Evolutionary conservation across 331 rosid genomes (phyloP), one percentile per base, ranked within the genome.

Genomic region (Quercus tomentella): DNA sequence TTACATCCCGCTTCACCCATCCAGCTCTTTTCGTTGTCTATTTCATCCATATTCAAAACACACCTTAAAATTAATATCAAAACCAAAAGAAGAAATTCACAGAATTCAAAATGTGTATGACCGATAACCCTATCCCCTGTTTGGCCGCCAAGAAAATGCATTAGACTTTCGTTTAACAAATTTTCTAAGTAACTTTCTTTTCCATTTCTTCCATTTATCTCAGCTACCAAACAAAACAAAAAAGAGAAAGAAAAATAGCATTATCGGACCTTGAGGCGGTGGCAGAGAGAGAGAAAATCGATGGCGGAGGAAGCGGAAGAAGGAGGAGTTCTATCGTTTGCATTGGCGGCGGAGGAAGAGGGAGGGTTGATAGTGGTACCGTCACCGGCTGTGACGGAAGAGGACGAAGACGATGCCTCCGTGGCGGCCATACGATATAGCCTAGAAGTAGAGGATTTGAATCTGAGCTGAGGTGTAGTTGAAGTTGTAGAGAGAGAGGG

Each of bases 11-110:
- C 37, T 85, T 77, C 33, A 95, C 61, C 97, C 98, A 95, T 57
- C 98, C 97, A 33, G 97, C 86, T 85, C 98, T 89, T 55, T 91
- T 95, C 5, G 97, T 95, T 25, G 96, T 90, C 98, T 94, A 57
- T 73, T 72, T 60, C 11, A 70, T 78, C 14, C 28, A 70, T 9
- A 41, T 12, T 6, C 1, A 25, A 63, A 41, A 9, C 12, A 63
- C 82, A 81, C 67, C 7, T 61, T 58, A 17, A 21, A 28, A 1
- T 43, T 12, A 28, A 43, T 22, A 75, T 35, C 35, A 1, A 2
- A 73, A 65, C 35, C n/a, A 71, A 30, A 33, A 62, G 28, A 60
- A 52, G 31, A 26, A 56, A 66, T 66, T 41, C 12, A 41, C 45
- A 1, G 12, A 41, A 8, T 41, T 8, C 45, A 41, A 41, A 41